Percentiles rank a stretch among this genome's conserved stretches.
Evolutionary conservation across 208 protist genomes (phyloP).

Genomic region (Leptomonas pyrrhocoris): DNA sequence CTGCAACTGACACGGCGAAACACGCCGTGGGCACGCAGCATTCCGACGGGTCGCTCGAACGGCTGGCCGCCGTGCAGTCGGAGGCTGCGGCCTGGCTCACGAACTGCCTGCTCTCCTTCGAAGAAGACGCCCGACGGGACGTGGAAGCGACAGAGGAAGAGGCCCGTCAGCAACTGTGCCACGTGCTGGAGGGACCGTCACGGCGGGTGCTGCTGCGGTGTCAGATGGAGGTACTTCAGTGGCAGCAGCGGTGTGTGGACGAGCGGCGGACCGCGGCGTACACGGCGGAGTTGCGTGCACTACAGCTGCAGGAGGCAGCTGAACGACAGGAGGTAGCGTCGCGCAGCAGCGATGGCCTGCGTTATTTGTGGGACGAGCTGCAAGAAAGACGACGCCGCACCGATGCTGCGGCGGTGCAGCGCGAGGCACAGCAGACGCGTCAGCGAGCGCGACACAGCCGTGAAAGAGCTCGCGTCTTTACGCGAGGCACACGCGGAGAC

Average conservation of each 20-base stretch:
- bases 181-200: conserved; percentile 14
- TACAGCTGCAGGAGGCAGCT: conserved; percentile 18
- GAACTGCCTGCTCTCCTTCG: background rate
- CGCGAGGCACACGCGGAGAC: conserved; percentile 12
- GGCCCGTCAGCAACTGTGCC: conserved; percentile 8
- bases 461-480: conserved; percentile 2
- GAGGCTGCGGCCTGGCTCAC: conserved; percentile 17
- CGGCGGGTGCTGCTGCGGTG: conserved; percentile 10
- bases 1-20: background rate
- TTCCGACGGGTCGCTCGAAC: conserved; percentile 18
- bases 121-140: background rate
- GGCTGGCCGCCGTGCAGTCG: conserved; percentile 5
- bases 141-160: conserved; percentile 11
- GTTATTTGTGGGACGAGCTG: background rate
- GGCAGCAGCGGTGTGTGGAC: background rate
- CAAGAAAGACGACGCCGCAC: background rate
- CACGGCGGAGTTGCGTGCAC: background rate
- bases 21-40: conserved; percentile 20
- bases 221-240: conserved; percentile 7
- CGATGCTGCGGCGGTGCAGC: background rate
- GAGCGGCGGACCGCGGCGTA: background rate
- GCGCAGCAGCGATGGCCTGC: background rate
- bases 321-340: conserved; percentile 15
- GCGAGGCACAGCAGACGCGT: background rate
- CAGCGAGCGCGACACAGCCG: background rate